Base-by-base conservation (phyloP, 2,329 filamentous ascomycete species). In the Fusarium pseudonygamai region DNA sequence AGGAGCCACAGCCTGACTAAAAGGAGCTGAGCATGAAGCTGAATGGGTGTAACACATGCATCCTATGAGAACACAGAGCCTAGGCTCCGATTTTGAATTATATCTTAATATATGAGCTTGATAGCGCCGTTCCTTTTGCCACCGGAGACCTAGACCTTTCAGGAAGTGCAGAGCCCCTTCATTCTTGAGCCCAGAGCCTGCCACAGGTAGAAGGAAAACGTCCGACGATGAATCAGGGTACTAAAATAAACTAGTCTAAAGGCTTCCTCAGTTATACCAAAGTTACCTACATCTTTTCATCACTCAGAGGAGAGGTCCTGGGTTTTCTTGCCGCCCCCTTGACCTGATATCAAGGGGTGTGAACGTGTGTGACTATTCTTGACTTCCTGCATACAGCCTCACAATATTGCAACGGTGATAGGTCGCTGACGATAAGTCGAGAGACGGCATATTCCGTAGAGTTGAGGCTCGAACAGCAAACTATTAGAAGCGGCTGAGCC, bases 381-480 rank as follows among this genome's bases (percentile, higher is more conserved):
- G 50, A 42, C 43, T 62, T 74, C 70, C 56, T 72, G 55, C 62
- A 59, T 74, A 12, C 70, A 75, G 66, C 69, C 72, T 75, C 66
- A 45, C 43, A 30, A 62, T 68, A 46, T 16, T 32, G 22, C 28
- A 16, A 47, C 32, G 16, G 39, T 72, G 64, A 72, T 75, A 73
- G 57, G 73, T 22, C 40, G 2, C 16, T 39, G 37, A 20, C 22
- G 20, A 47, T 40, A 50, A 10, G n/a, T 36, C 40, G 14, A 42
- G 34, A 53, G 20, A 59, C 66, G 53, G 70, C 28, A 55, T 67
- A 10, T 45, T 69, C 61, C 50, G 61, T 62, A 15, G 49, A 18
- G 40, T 52, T 24, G 42, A 45, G 30, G 45, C 56, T 39, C 43
- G 40, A 16, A 49, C 53, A n/a, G 26, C 28, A 56, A 52, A 71